Evolutionary conservation across 805 yeast species (phyloP), one percentile per base, ranked within the genome.

Genomic region (Blastobotrys attinorum): DNA sequence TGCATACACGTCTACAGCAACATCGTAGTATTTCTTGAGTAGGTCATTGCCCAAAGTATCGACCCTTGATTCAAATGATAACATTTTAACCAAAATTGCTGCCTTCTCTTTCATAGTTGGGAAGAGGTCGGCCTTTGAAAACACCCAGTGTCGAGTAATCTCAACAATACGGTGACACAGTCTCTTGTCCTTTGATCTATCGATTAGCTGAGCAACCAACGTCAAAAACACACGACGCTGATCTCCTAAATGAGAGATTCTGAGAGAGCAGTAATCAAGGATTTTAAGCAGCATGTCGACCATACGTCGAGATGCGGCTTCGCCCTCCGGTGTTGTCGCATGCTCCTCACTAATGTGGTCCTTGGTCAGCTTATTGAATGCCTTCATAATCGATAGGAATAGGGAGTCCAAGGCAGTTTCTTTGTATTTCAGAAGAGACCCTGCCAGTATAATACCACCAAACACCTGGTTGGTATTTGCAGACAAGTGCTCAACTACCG

Each of bases 21-120:
- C 84, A 53, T 80, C 82, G 55, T 89, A 90, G 59, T 85, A 90
- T 46, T 82, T 80, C 50, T 79, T 79, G 0, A 94, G 80, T 17
- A 79, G 62, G 1, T 84, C 76, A 8, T 22, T 37, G 11, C 29
- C 29, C 7, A 25, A 11, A 5, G 85, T 75, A 57, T 90, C 96
- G 3, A 95, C 95, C 50, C 95, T 73, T 36, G 81, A 72, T 57
- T 90, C 97, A 59, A 87, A 89, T 1, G 85, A 83, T 75, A 90
- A 77, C 96, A 94, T 88, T 63, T 92, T 92, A 11, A 89, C 76
- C 45, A 92, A 68, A 33, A 92, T 81, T 0, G 95, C 97, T 1
- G 97, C 96, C 60, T 92, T 92, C 57, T 92, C 99, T 59, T 92
- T 94, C 2, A 83, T 79, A 0, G 97, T 86, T 2, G 99, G 99